These are phyloP conservation scores for Parathielavia appendiculata DNA, from an alignment of 495 filamentous ascomycete species.

Conservation along the genomic window DNA sequence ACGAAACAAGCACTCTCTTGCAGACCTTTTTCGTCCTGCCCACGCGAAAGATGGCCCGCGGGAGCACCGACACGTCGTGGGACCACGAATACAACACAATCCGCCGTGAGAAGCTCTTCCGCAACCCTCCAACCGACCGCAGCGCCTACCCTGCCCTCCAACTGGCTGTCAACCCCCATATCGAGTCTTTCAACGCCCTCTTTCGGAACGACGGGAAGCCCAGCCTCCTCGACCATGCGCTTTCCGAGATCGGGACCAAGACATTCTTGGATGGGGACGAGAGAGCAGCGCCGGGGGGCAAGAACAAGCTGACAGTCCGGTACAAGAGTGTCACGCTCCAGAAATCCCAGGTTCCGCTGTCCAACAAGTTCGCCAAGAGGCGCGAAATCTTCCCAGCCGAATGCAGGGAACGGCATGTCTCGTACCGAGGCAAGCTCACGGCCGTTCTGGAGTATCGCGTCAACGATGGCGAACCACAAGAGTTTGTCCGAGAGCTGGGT, in stretches of 20 bases:
- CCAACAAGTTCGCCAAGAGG: constrained; percentile 75
- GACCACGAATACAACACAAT: constrained; percentile 74
- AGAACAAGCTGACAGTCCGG: constrained; percentile 67
- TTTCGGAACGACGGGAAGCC: constrained; percentile 58
- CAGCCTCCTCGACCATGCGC: constrained; percentile 65
- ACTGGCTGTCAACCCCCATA: constrained; percentile 77
- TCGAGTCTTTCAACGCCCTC: constrained; percentile 93
- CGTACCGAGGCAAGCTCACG: constrained; percentile 82
- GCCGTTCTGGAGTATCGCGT: constrained; percentile 74
- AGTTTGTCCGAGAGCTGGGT: constrained; percentile 76
- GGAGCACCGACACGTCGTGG: constrained; percentile 60
- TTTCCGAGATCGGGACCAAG: constrained; percentile 87
- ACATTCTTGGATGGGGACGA: constrained; percentile 74
- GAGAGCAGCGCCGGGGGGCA: constrained; percentile 46
- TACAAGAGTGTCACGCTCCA: constrained; percentile 74
- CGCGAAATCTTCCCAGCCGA: constrained; percentile 87
- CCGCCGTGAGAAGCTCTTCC: constrained; percentile 79
- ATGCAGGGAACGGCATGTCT: constrained; percentile 87
- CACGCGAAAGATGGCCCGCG: constrained; percentile 51
- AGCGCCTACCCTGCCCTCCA: constrained; percentile 85
- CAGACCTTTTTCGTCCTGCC: neutral
- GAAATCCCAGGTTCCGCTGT: constrained; percentile 64
- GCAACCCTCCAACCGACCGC: constrained; percentile 76
- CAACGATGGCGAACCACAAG: constrained; percentile 78
- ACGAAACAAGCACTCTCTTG: neutral